These are phyloP conservation scores for Kurtzmaniella quercitrusa DNA, from an alignment of 1,139 yeast species.

Conservation along the genomic window DNA sequence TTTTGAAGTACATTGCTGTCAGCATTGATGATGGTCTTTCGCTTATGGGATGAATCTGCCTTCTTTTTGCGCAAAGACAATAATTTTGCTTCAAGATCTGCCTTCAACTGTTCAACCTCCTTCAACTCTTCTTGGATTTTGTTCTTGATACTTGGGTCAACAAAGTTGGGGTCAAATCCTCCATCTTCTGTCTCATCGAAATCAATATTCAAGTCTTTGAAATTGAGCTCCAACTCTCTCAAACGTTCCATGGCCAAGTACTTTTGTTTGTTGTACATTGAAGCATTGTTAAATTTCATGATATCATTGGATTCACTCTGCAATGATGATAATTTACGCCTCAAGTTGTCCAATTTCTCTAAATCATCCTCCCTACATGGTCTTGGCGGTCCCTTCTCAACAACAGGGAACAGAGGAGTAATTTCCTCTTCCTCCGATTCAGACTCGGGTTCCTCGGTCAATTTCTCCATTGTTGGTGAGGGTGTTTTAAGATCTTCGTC, in stretches of 20 bases:
- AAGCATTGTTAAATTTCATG: conserved; percentile 61
- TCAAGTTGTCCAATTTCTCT: conserved; percentile 46
- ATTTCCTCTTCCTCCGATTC: conserved; percentile 14
- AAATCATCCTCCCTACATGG: conserved; percentile 40
- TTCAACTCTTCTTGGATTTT: conserved; percentile 41
- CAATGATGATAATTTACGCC: conserved; percentile 54
- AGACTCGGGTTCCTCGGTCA: conserved; percentile 13
- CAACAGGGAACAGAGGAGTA: conserved; percentile 14
- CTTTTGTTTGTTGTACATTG: conserved; percentile 56
- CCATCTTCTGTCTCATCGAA: conserved; percentile 29
- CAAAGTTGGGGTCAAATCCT: conserved; percentile 14
- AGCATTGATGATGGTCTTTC: conserved; percentile 7
- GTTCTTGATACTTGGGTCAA: conserved; percentile 35
- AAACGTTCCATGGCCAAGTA: conserved; percentile 64
- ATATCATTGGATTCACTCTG: conserved; percentile 75
- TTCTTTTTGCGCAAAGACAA: conserved; percentile 15
- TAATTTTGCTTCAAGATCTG: conserved; percentile 38
- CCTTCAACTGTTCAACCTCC: conserved; percentile 44
- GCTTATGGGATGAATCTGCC: conserved; percentile 3
- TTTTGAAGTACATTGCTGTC: conserved; percentile 17
- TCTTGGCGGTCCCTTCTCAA: conserved; percentile 27
- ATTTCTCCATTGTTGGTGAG: conserved; percentile 16
- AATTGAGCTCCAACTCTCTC: conserved; percentile 56
- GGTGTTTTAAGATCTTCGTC: conserved; percentile 8
- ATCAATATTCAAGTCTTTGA: conserved; percentile 58